Percentiles rank a stretch among this genome's conserved stretches.
Conservation (phyloP, 495 filamentous ascomycete species). For the Penicillium alfredii region DNA sequence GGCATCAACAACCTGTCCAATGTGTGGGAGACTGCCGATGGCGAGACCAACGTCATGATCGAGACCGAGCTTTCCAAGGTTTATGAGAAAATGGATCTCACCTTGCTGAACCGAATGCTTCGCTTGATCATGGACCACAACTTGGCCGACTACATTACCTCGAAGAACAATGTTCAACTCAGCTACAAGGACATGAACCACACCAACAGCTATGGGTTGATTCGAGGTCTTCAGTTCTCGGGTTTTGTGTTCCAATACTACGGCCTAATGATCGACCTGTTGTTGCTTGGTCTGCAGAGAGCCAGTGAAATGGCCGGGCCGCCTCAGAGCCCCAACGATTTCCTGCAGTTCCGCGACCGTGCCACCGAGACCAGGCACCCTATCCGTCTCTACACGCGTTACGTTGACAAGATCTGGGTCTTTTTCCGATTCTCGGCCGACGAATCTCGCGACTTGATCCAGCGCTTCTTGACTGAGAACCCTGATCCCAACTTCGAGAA, state of each 20-base stretch:
- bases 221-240: constrained; percentile 94
- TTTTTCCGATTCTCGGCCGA: constrained; percentile 92
- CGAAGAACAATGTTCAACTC: constrained; percentile 98
- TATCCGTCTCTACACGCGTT: constrained; percentile 92
- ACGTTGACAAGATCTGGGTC: constrained; percentile 98
- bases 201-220: constrained; percentile 97
- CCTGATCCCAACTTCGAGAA: constrained; percentile 99
- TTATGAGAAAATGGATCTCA: constrained; percentile 99
- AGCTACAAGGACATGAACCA: constrained; percentile 99
- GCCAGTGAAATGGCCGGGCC: constrained; percentile 96
- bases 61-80: constrained; percentile 98
- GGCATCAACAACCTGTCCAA: constrained; percentile 98
- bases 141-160: constrained; percentile 96
- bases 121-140: constrained; percentile 99
- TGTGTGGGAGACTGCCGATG: constrained; percentile 93
- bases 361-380: constrained; percentile 88
- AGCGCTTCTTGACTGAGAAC: constrained; percentile 96
- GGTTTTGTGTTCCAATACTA: constrained; percentile 99
- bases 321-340: constrained; percentile 95
- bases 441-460: constrained; percentile 92
- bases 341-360: constrained; percentile 91
- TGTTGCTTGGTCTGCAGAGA: constrained; percentile 88
- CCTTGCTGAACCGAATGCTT: constrained; percentile 85
- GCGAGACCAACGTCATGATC: constrained; percentile 98
- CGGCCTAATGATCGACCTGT: constrained; percentile 87